These are phyloP conservation scores for Melastoma candidum DNA, from an alignment of 441 rosid genomes.

Conservation along the genomic window DNA sequence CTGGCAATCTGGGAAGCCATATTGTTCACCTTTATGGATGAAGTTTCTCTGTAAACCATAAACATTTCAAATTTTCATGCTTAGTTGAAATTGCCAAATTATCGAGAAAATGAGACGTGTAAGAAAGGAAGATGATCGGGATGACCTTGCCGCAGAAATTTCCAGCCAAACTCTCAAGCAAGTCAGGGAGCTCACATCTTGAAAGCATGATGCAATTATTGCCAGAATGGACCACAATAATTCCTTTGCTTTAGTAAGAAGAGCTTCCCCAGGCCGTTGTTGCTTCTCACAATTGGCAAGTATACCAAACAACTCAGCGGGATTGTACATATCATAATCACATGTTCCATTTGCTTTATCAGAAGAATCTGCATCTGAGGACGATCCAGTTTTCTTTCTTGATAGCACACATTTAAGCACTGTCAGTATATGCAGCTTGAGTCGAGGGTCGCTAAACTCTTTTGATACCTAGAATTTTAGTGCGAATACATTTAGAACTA, in stretches of 20 bases:
- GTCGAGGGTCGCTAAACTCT: conserved; percentile 89
- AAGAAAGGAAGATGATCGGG: not conserved
- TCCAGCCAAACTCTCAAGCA: conserved; percentile 98
- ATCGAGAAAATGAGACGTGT: not conserved
- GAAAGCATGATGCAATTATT: conserved; percentile 94
- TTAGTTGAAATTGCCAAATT: no score
- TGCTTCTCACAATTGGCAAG: conserved; percentile 92
- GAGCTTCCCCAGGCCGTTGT: conserved; percentile 73
- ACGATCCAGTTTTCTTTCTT: conserved; percentile 53
- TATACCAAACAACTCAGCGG: conserved; percentile 80
- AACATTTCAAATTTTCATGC: no score
- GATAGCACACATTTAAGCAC: conserved; percentile 81
- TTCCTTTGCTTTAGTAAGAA: conserved; percentile 85
- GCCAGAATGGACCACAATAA: conserved; percentile 97
- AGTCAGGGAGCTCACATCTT: conserved; percentile 76
- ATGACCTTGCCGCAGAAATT: conserved; percentile 97
- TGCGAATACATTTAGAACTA: no score
- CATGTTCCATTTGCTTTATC: conserved; percentile 36
- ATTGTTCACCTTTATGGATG: conserved; percentile 93
- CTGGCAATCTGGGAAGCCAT: conserved; percentile 82
- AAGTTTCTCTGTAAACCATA: conserved; percentile 68
- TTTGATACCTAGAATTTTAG: conserved; percentile 53
- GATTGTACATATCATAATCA: conserved; percentile 47
- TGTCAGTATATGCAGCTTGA: conserved; percentile 77
- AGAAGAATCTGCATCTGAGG: conserved; percentile 37